Evolutionary conservation across 2,329 filamentous ascomycete genomes (phyloP).

Genomic region (Botrytis fabae): DNA sequence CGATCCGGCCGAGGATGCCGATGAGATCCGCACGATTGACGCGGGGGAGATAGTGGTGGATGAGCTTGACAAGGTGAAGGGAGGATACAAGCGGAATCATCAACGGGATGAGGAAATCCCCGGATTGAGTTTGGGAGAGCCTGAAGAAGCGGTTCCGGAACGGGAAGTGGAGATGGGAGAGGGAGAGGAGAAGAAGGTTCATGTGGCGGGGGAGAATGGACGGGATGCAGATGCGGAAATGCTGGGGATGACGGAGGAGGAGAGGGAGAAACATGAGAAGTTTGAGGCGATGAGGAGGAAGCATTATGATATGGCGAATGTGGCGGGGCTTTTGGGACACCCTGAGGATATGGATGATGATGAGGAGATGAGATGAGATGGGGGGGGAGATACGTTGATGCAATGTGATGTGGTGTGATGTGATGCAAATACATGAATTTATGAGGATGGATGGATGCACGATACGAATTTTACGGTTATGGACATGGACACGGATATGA

Average conservation of each 20-base stretch:
- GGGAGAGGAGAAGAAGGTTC: conserved; percentile 70
- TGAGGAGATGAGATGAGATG: conserved; percentile 40
- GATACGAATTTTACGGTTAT: neutral
- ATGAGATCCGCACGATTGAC: conserved; percentile 64
- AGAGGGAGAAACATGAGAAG: conserved; percentile 83
- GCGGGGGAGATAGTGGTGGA: conserved; percentile 69
- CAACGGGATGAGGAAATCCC: conserved; percentile 77
- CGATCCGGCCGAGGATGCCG: conserved; percentile 81
- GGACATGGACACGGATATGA: neutral
- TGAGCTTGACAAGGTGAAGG: conserved; percentile 55
- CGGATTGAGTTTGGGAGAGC: conserved; percentile 86
- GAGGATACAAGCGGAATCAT: neutral
- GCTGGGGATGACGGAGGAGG: conserved; percentile 64
- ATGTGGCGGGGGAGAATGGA: conserved; percentile 58
- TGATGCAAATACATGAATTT: neutral
- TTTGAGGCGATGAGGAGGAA: conserved; percentile 92
- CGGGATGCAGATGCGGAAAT: conserved; percentile 52
- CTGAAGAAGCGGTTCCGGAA: conserved; percentile 70
- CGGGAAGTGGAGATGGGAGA: conserved; percentile 43
- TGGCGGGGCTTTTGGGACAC: conserved; percentile 82
- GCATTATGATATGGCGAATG: conserved; percentile 98
- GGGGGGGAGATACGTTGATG: neutral
- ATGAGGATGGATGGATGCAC: neutral
- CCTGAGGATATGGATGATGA: conserved; percentile 65
- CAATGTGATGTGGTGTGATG: too few species aligned